Base-by-base conservation (phyloP, 768 basidiomycete genomes). In the Rhodosporidiobolus sp. region DNA sequence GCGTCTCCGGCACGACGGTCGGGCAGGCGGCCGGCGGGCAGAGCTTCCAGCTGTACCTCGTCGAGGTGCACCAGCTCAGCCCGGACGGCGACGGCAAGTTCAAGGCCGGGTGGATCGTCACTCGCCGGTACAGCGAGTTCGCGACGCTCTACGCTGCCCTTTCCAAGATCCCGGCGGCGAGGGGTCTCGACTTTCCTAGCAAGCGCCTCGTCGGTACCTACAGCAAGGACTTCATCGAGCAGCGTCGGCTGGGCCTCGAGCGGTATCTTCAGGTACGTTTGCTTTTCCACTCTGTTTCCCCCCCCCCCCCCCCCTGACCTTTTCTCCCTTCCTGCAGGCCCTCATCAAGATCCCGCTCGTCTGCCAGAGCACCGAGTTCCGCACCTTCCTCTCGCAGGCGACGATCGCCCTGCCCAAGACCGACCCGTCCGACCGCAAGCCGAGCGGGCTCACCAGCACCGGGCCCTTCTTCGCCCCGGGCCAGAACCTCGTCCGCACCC, bases 111-210 rank as follows among this genome's bases (percentile, higher is more conserved):
- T 99, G 96, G 96, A 89, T 94, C 45, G 88, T 97, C 12, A 91
- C 93, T 16, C 84, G 94, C 75, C 84, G 96, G 71, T 99, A 96
- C 81, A 96, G 94, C 80, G 94, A 98, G 79, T 99, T 99, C 80
- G 85, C 90, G 73, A 88, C 86, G 65, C 89, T 97, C 85, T 91
- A 96, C 79, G 89, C 88, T 78, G 88, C 89, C 70, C 82, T 99
- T 62, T 86, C 96, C 59, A 86, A 87, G 56, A 89, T 89, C 77
- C 80, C 83, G 16, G 74, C 86, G 14, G 88, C 90, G 32, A 86
- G 86, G 73, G 84, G 84, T 70, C 84, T 94, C 58, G 94, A 97
- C 74, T 90, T 99, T 76, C 96, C 96, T 7, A 90, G 91, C 0
- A 98, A 97, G 81, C 87, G 90, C n/a, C 84, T 98, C 19, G 92